phyloP scores from a whole-genome alignment of 345 rosid genomes.

The Rubroshorea leprosula region DNA sequence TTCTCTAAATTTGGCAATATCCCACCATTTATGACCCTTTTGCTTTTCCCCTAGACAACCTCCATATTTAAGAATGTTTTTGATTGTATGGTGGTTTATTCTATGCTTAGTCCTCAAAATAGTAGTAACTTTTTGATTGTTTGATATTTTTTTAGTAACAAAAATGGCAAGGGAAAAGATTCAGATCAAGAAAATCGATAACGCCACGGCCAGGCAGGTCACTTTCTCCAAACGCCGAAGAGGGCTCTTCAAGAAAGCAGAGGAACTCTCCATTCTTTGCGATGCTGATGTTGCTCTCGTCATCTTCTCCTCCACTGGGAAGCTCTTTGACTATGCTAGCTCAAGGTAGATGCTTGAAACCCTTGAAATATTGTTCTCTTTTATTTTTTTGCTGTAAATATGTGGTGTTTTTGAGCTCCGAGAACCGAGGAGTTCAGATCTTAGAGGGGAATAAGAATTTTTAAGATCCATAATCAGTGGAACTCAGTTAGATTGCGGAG shows the following conservation, averaged over 20 bases:
- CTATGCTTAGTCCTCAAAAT: background rate
- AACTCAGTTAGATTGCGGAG: too few relatives aligned
- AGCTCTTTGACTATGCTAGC: constrained; percentile 55
- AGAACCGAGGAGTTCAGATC: too few relatives aligned
- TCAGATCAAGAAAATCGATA: constrained; percentile 61
- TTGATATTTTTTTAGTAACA: background rate
- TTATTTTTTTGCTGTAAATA: too few relatives aligned
- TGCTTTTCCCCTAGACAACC: too few relatives aligned
- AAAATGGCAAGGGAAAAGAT: constrained; percentile 55
- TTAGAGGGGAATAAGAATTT: too few relatives aligned
- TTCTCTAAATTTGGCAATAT: constrained; percentile 10
- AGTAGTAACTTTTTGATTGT: background rate
- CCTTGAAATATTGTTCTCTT: too few relatives aligned
- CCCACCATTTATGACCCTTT: constrained; percentile 4
- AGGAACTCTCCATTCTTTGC: constrained; percentile 68
- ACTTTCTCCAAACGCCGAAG: constrained; percentile 66
- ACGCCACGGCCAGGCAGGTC: constrained; percentile 67
- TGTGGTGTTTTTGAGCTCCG: too few relatives aligned
- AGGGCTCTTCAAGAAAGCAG: constrained; percentile 70
- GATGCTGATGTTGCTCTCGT: constrained; percentile 68
- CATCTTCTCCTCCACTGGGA: constrained; percentile 67
- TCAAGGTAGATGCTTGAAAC: constrained; percentile 35
- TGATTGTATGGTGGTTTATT: constrained; percentile 4
- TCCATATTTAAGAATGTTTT: constrained; percentile 7
- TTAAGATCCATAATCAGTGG: too few relatives aligned